Conservation (phyloP, 192 early-diverging fungal species). For the Umbelopsis sp. region DNA sequence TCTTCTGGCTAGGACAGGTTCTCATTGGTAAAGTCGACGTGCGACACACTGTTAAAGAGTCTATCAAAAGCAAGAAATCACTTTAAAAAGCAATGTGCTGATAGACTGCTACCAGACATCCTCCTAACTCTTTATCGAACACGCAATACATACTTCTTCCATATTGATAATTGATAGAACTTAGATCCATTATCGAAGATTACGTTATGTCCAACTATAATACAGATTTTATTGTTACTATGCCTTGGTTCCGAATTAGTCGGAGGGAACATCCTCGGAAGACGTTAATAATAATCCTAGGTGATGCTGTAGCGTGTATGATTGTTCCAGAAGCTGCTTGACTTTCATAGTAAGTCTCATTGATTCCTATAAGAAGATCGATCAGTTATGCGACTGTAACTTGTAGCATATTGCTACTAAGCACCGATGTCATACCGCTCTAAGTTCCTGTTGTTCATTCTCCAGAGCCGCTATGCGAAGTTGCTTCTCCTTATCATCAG, state of each 20-base stretch:
- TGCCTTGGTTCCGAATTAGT: background rate
- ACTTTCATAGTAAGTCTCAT: background rate
- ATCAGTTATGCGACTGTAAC: background rate
- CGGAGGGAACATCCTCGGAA: constrained; percentile 1
- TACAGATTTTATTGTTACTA: background rate
- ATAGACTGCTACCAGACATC: background rate
- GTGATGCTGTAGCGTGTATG: constrained; percentile 2
- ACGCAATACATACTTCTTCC: background rate
- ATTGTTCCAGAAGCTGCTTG: constrained; percentile 5
- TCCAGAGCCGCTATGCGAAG: background rate
- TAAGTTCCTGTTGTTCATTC: background rate
- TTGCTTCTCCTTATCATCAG: background rate
- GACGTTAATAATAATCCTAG: background rate
- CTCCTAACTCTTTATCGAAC: background rate
- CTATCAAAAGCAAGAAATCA: background rate
- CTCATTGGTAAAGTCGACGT: constrained; percentile 42
- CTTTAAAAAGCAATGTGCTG: background rate
- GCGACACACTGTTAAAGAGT: background rate
- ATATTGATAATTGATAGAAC: background rate
- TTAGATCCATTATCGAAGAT: background rate
- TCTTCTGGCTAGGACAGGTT: constrained; percentile 77
- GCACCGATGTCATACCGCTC: background rate
- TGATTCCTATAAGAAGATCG: background rate
- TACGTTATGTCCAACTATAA: constrained; percentile 2
- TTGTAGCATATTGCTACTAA: too few species aligned